A percentile compares a stretch with the other conserved stretches of the same genome.
Evolutionary conservation across 1,139 yeast genomes (phyloP).

Genomic region (Debaryomyces psychrophilus): DNA sequence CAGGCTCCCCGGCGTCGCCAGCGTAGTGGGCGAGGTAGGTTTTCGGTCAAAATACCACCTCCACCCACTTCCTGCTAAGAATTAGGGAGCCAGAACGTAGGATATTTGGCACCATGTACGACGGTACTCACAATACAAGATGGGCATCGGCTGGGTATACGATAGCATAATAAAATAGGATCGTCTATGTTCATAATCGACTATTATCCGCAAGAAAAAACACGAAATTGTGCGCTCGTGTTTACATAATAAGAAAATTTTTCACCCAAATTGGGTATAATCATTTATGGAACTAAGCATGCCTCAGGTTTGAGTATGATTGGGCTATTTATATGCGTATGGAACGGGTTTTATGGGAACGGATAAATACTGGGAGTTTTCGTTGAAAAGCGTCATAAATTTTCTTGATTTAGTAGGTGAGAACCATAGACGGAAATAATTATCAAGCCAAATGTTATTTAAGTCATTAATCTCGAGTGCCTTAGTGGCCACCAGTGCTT

Average conservation of each 20-base stretch:
- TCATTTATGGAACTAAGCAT: background rate
- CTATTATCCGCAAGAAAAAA: constrained; percentile 6
- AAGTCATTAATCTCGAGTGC: constrained; percentile 35
- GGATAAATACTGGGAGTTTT: constrained; percentile 3
- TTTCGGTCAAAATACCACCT: background rate
- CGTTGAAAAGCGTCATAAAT: constrained; percentile 1
- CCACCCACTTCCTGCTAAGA: background rate
- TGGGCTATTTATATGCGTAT: constrained; percentile 3
- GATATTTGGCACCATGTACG: background rate
- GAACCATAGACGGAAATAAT: background rate
- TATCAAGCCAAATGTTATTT: constrained; percentile 38
- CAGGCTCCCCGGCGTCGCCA: background rate
- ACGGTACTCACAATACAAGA: background rate
- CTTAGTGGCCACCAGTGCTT: constrained; percentile 28
- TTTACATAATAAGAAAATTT: constrained; percentile 11
- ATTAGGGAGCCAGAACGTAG: background rate
- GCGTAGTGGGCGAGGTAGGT: background rate
- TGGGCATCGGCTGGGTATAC: constrained; percentile 1
- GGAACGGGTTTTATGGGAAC: background rate
- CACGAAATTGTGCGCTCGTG: constrained; percentile 10
- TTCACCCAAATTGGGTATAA: constrained; percentile 11
- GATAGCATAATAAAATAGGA: background rate
- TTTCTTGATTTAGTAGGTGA: background rate
- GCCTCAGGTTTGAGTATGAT: constrained; percentile 1
- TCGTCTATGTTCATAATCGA: constrained; percentile 7